phyloP scores from a whole-genome alignment of 805 yeast genomes.

The Saturnispora quitensis region DNA sequence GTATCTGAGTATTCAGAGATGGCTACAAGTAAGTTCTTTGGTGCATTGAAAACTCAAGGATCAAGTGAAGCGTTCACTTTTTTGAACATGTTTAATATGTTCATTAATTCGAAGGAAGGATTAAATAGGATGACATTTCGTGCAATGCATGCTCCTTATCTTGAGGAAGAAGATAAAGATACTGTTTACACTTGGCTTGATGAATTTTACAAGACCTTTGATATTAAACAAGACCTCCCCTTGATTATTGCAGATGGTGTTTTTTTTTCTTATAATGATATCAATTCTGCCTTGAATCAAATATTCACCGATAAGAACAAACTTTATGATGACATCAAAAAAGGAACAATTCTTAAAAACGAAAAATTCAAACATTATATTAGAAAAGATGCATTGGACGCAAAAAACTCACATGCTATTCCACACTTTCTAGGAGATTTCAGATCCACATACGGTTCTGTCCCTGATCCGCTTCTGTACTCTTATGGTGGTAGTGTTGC shows the following conservation, averaged over 20 bases:
- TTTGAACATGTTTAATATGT: constrained; percentile 16
- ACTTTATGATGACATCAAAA: constrained; percentile 24
- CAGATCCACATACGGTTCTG: constrained; percentile 1
- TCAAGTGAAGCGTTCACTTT: constrained; percentile 18
- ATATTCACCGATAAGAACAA: constrained; percentile 41
- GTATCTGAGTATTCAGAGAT: constrained; percentile 17
- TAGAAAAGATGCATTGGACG: constrained; percentile 31
- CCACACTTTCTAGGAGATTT: constrained; percentile 37
- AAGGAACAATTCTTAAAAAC: constrained; percentile 22
- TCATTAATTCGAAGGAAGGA: constrained; percentile 9
- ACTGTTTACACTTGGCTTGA: neutral
- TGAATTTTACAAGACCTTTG: constrained; percentile 9
- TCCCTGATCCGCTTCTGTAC: neutral
- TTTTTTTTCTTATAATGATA: constrained; percentile 37
- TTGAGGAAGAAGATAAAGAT: constrained; percentile 4
- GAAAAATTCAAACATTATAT: constrained; percentile 32
- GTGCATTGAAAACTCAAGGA: constrained; percentile 14
- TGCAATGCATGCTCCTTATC: constrained; percentile 10
- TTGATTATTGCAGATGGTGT: constrained; percentile 68
- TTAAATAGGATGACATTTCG: constrained; percentile 9
- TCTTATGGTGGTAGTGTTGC: constrained; percentile 1
- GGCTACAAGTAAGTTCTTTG: constrained; percentile 21
- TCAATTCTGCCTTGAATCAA: constrained; percentile 48
- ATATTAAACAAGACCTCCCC: constrained; percentile 29
- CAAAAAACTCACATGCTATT: constrained; percentile 41